phyloP scores from a whole-genome alignment of 352 stramenopile genomes.

The Globisporangium ultimum region DNA sequence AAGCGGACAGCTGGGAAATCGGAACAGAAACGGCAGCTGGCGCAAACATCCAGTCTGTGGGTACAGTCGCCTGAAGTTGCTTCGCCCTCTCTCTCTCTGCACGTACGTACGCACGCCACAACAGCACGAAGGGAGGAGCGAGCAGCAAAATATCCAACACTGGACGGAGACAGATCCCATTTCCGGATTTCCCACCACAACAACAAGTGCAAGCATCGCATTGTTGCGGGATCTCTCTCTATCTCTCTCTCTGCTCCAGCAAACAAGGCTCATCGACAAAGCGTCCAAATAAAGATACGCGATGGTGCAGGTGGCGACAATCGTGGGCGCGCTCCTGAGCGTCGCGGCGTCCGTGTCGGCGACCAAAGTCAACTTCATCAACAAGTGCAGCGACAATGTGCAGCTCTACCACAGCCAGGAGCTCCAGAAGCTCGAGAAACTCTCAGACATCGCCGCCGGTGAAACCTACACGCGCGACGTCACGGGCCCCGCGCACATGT shows the following conservation, averaged over 20 bases:
- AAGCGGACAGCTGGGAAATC: too few relatives aligned
- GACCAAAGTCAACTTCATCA: constrained; percentile 39
- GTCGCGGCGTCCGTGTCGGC: constrained; percentile 9
- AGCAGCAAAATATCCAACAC: not conserved
- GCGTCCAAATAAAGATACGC: not conserved
- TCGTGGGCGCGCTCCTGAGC: constrained; percentile 1
- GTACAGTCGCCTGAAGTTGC: too few relatives aligned
- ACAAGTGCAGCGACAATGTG: constrained; percentile 31
- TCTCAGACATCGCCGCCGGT: constrained; percentile 21
- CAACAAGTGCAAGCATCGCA: not conserved
- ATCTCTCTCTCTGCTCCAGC: not conserved
- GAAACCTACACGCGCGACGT: constrained; percentile 14
- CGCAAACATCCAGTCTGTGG: too few relatives aligned
- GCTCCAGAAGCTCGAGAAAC: constrained; percentile 15
- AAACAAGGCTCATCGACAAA: not conserved
- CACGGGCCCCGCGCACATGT: constrained; percentile 40
- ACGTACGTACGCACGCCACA: not conserved
- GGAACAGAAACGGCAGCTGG: too few relatives aligned
- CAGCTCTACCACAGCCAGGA: constrained; percentile 39
- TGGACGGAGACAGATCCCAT: not conserved
- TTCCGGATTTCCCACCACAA: not conserved
- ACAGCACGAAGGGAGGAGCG: not conserved
- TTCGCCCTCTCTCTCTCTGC: too few relatives aligned
- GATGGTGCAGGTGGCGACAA: constrained; percentile 7
- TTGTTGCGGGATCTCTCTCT: not conserved